A percentile compares a stretch with the other conserved stretches of the same genome.
These are phyloP conservation scores for Podospora bellae-mahoneyi DNA, from an alignment of 495 filamentous ascomycete genomes.

Conservation along the genomic window DNA sequence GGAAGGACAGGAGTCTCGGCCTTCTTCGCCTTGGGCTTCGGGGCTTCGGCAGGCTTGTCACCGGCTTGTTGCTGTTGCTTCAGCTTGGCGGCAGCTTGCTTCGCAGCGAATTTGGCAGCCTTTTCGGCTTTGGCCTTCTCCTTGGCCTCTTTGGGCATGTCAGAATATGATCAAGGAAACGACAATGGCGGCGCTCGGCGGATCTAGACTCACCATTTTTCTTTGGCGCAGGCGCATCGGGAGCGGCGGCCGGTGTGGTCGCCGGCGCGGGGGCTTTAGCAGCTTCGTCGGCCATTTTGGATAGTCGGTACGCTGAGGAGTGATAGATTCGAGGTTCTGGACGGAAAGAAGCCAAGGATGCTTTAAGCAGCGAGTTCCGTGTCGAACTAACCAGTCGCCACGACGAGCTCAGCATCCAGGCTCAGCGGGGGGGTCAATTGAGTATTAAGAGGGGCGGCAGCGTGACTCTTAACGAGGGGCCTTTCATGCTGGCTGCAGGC, in stretches of 20 bases:
- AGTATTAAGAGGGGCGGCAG: conserved; percentile 18
- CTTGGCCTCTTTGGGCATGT: conserved; percentile 14
- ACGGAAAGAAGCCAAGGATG: conserved; percentile 20
- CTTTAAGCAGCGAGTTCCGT: conserved; percentile 28
- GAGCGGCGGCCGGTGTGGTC: conserved; percentile 16
- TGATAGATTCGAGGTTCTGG: conserved; percentile 26
- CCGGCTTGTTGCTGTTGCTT: conserved; percentile 23
- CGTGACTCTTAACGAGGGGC: conserved; percentile 23
- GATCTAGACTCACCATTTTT: conserved; percentile 28
- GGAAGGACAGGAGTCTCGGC: conserved; percentile 42
- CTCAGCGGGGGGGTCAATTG: conserved; percentile 29
- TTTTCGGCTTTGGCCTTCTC: conserved; percentile 35
- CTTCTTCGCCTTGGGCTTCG: conserved; percentile 27
- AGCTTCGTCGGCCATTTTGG: conserved; percentile 27
- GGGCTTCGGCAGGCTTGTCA: conserved; percentile 20
- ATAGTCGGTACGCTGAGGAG: conserved; percentile 10
- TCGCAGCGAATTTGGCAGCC: conserved; percentile 38
- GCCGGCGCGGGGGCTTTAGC: conserved; percentile 15
- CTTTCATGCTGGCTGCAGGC: conserved; percentile 17
- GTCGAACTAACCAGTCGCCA: conserved; percentile 30
- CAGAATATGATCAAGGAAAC: not conserved
- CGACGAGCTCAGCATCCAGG: conserved; percentile 34
- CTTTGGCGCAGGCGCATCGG: conserved; percentile 27
- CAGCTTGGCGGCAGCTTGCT: conserved; percentile 24
- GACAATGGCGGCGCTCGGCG: not conserved